A percentile compares a stretch with the other conserved stretches of the same genome.
These are phyloP conservation scores for Ogataea corticis DNA, from an alignment of 805 yeast species.

Conservation along the genomic window DNA sequence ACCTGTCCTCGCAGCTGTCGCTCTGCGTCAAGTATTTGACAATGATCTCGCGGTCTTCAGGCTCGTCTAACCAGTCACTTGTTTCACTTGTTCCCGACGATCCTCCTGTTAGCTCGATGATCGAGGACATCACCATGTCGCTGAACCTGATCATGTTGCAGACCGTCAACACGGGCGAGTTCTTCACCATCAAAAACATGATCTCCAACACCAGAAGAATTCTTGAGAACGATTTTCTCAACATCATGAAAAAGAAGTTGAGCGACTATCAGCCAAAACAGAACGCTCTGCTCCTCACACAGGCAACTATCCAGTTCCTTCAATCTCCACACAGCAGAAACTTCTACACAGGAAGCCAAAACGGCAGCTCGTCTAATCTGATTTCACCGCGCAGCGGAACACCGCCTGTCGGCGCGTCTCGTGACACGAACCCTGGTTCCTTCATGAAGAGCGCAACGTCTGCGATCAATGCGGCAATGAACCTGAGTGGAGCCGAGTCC, in stretches of 20 bases:
- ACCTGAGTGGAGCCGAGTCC: conserved; percentile 39
- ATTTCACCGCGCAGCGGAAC: conserved; percentile 33
- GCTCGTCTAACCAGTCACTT: conserved; percentile 21
- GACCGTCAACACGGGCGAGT: conserved; percentile 71
- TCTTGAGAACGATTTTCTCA: conserved; percentile 62
- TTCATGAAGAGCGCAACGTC: conserved; percentile 45
- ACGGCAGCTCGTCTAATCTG: conserved; percentile 25
- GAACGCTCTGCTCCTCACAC: conserved; percentile 29
- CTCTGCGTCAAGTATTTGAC: conserved; percentile 30
- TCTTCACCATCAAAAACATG: conserved; percentile 52
- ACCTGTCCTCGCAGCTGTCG: conserved; percentile 39
- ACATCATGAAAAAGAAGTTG: conserved; percentile 51
- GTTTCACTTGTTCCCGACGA: conserved; percentile 46
- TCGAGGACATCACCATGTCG: conserved; percentile 81
- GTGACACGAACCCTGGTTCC: conserved; percentile 25
- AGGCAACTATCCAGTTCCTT: conserved; percentile 20
- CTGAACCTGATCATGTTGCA: conserved; percentile 67
- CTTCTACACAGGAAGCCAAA: conserved; percentile 16
- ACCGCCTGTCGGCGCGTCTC: conserved; percentile 28
- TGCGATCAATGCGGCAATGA: conserved; percentile 38
- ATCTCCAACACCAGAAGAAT: conserved; percentile 57
- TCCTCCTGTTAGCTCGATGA: conserved; percentile 75
- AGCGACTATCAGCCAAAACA: conserved; percentile 44
- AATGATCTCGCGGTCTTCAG: conserved; percentile 20
- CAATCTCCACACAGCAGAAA: conserved; percentile 17